Base-by-base conservation (phyloP, 2,329 filamentous ascomycete genomes). In the Penicillium crustosum region DNA sequence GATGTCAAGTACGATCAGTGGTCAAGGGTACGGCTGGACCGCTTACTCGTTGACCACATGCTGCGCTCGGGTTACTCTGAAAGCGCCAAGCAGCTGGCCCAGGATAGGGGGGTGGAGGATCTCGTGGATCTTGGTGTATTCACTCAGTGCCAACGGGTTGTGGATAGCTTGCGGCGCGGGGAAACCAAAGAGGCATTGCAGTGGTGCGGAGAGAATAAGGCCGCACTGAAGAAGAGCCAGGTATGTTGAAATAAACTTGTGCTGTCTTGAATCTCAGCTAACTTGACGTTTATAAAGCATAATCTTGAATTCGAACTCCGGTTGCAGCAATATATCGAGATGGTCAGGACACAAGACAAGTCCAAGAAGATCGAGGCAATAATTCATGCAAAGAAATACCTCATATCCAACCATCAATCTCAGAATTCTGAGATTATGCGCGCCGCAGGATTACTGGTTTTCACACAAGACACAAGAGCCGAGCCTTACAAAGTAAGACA, bases 131-230 rank as follows among this genome's bases (percentile, higher is more conserved):
- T 96, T 2, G 87, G 92, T 50, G 93, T 92, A 0, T 97, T 97
- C 75, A 85, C 89, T 53, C 84, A 89, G 66, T 93, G 93, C 79
- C 88, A 88, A 60, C 83, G 83, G 58, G 91, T 97, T 64, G 86
- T 91, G 58, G 82, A 87, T 66, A 89, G 88, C 60, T 77, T 99
- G 59, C 78, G 84, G 43, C 81, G 82, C 39, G 86, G 88, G 33
- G 90, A 86, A 65, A 89, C 93, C 5, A 82, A 82, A 36, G 90
- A 95, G 67, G 93, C 92, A 23, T 76, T 99, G 54, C 84, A 86
- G 13, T 99, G 94, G 94, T 97, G 94, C 73, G 85, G 82, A 17
- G 93, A 97, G 69, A 96, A 97, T 75, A 94, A 95, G 75, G 93
- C 93, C 68, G 89, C 93, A 61, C 78, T 99, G 59, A 90, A 92